Conservation (phyloP, 2,329 filamentous ascomycete species). For the Venturia carpophila region DNA sequence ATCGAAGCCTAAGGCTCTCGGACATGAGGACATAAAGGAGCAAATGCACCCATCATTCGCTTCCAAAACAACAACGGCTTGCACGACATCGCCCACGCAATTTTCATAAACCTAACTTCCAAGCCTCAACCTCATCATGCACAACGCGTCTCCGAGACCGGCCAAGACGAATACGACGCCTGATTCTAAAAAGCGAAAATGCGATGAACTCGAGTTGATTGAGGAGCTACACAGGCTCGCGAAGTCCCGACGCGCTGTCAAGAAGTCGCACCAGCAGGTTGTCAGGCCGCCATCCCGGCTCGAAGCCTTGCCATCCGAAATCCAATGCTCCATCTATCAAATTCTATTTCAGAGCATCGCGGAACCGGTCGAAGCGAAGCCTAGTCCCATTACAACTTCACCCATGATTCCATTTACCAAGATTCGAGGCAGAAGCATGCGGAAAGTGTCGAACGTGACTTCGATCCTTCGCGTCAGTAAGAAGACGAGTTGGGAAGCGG, state of each 20-base stretch:
- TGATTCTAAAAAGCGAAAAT: not conserved
- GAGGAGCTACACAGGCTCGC: not conserved
- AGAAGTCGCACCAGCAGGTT: not conserved
- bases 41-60: not conserved
- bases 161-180: not conserved
- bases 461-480: conserved; percentile 9
- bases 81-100: not conserved
- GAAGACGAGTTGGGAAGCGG: not conserved
- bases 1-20: not conserved
- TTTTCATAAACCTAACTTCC: not conserved
- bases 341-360: not conserved
- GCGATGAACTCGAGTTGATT: not conserved
- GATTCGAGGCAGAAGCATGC: not conserved
- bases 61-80: not conserved
- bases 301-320: not conserved
- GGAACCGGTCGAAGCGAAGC: not conserved
- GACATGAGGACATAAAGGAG: not conserved
- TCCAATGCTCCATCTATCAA: not conserved
- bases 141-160: not conserved
- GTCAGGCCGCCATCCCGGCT: not conserved
- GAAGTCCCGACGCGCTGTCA: not conserved
- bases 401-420: not conserved
- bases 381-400: not conserved
- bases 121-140: not conserved
- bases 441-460: not conserved